These are phyloP conservation scores for Vaccinium macrocarpon DNA, from an alignment of 148 eudicot genomes.

Conservation along the genomic window DNA sequence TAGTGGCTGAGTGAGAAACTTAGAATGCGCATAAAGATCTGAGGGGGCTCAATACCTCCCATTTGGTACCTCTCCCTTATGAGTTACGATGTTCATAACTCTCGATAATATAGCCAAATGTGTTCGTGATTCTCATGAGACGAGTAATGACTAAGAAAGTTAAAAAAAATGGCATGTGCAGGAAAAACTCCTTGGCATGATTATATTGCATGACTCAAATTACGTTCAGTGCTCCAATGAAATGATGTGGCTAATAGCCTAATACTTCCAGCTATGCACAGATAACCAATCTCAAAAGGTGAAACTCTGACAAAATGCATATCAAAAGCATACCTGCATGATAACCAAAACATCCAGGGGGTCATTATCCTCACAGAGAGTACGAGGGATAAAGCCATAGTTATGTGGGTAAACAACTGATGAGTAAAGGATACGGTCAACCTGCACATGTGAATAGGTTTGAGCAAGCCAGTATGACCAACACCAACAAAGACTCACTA, in stretches of 20 bases:
- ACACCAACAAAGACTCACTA: neutral
- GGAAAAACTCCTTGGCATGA: neutral
- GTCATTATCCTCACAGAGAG: constrained; percentile 73
- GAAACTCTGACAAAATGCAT: neutral
- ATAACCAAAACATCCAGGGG: constrained; percentile 81
- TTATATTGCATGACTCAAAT: neutral
- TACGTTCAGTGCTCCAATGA: neutral
- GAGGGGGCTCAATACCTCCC: neutral
- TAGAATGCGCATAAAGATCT: neutral
- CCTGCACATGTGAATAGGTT: constrained; percentile 37
- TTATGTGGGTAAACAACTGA: constrained; percentile 82
- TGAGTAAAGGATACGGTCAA: constrained; percentile 77
- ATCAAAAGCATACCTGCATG: constrained; percentile 59
- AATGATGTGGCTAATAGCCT: neutral
- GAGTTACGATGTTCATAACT: too few species aligned
- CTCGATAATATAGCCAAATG: neutral
- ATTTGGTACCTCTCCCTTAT: neutral
- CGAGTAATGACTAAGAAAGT: neutral
- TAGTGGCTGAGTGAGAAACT: neutral
- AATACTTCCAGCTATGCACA: neutral
- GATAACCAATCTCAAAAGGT: neutral
- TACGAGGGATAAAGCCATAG: constrained; percentile 77
- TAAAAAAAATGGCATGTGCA: neutral
- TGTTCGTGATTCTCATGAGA: neutral
- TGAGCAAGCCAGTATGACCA: neutral